Percentiles rank a stretch among this genome's conserved stretches.
These are phyloP conservation scores for Catharanthus roseus DNA, from an alignment of 257 asterid genomes.

Conservation along the genomic window DNA sequence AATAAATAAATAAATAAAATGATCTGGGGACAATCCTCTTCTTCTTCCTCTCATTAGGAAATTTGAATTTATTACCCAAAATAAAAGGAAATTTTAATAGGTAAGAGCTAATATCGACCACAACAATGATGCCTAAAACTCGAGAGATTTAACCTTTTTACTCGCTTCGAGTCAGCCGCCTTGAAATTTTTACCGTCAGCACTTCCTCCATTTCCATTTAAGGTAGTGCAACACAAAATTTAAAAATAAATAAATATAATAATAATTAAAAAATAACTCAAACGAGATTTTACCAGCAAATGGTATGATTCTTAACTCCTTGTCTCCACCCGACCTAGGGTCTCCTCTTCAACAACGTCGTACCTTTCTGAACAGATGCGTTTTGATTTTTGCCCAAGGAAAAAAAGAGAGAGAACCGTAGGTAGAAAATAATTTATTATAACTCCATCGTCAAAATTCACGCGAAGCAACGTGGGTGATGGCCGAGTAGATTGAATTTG, in stretches of 20 bases:
- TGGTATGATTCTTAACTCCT: not conserved
- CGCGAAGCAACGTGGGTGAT: not conserved
- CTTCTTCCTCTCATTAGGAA: not conserved
- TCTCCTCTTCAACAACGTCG: not conserved
- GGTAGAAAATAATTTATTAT: not conserved
- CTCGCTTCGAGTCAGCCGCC: not conserved
- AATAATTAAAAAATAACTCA: not conserved
- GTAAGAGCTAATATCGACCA: not conserved
- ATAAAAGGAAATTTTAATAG: too few species aligned
- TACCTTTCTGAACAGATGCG: not conserved
- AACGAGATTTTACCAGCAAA: not conserved
- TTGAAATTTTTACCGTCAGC: not conserved
- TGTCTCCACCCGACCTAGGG: not conserved
- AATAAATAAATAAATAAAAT: not conserved
- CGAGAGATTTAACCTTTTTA: constrained; percentile 1
- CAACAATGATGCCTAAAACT: too few species aligned
- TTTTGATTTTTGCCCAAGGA: not conserved
- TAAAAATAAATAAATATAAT: not conserved
- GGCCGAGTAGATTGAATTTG: not conserved
- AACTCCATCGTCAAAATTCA: not conserved
- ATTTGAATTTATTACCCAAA: too few species aligned
- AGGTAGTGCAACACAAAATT: too few species aligned
- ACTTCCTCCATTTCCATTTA: not conserved
- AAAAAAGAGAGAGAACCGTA: not conserved
- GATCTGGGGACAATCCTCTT: not conserved